Conservation (phyloP, 495 filamentous ascomycete species). For the Saxispiralis lemnorum region DNA sequence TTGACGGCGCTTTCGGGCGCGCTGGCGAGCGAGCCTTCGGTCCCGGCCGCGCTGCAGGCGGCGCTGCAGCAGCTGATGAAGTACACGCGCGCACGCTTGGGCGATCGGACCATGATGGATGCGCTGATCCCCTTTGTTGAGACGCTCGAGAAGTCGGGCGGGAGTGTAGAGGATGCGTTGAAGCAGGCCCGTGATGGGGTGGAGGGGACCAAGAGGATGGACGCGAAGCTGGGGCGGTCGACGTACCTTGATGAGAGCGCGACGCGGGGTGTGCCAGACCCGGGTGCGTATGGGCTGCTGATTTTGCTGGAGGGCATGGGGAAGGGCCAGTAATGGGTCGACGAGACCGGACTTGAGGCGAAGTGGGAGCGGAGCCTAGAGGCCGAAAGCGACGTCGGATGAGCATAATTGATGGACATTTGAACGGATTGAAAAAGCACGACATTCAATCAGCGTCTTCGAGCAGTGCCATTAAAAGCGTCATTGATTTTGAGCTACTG, state of each 20-base stretch:
- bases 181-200: conserved; percentile 9
- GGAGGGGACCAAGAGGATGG: conserved; percentile 16
- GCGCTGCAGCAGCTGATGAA: conserved; percentile 14
- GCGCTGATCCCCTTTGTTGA: conserved; percentile 18
- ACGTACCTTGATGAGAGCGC: conserved; percentile 16
- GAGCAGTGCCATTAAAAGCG: too few relatives aligned
- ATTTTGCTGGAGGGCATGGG: conserved; percentile 14
- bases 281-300: conserved; percentile 16
- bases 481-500: too few relatives aligned
- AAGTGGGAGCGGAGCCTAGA: not conserved
- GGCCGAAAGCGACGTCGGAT: too few relatives aligned
- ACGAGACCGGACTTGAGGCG: not conserved
- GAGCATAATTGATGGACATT: too few relatives aligned
- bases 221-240: conserved; percentile 15
- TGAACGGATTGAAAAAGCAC: too few relatives aligned
- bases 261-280: conserved; percentile 16
- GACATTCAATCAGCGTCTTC: too few relatives aligned
- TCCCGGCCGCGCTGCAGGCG: conserved; percentile 7
- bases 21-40: conserved; percentile 3
- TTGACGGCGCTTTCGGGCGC: conserved; percentile 11
- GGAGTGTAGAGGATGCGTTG: conserved; percentile 8
- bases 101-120: conserved; percentile 19
- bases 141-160: conserved; percentile 4
- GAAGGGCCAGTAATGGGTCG: not conserved
- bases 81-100: conserved; percentile 13